A percentile compares a stretch with the other conserved stretches of the same genome.
Conservation (phyloP, 371 early-diverging fungal species). For the Smittium culicis region DNA sequence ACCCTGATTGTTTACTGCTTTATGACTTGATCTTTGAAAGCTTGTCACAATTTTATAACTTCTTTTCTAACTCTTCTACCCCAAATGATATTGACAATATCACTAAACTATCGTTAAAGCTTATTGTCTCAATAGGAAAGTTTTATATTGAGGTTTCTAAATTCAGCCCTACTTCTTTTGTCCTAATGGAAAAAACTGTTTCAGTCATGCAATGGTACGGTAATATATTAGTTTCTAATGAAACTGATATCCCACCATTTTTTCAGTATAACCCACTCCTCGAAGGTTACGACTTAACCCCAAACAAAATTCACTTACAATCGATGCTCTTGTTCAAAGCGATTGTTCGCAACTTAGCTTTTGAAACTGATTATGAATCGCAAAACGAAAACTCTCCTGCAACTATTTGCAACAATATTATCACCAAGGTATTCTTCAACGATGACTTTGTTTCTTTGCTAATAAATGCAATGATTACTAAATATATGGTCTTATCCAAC, state of each 20-base stretch:
- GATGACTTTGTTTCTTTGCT: slow-evolving; percentile 44
- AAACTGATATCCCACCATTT: neutral
- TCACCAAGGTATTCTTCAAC: slow-evolving; percentile 41
- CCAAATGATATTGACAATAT: neutral
- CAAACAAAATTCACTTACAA: slow-evolving; percentile 10
- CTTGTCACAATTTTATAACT: neutral
- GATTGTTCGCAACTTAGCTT: neutral
- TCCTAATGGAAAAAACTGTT: slow-evolving; percentile 44
- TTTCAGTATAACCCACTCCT: neutral
- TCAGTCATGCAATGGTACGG: slow-evolving; percentile 66
- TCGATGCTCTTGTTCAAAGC: slow-evolving; percentile 11
- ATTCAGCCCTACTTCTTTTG: slow-evolving; percentile 53
- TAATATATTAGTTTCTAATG: slow-evolving; percentile 31
- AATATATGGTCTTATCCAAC: slow-evolving; percentile 54
- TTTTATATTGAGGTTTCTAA: slow-evolving; percentile 60
- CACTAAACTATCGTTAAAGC: slow-evolving; percentile 9
- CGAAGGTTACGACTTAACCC: neutral
- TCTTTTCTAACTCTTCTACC: neutral
- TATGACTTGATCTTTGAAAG: neutral
- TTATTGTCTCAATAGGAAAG: slow-evolving; percentile 62
- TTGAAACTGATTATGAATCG: neutral
- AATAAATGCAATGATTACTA: slow-evolving; percentile 52
- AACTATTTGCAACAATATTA: neutral
- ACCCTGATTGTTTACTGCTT: neutral
- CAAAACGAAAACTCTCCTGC: neutral